Conservation (phyloP, 1,284 basidiomycete species). For the Leccinum huronense region DNA sequence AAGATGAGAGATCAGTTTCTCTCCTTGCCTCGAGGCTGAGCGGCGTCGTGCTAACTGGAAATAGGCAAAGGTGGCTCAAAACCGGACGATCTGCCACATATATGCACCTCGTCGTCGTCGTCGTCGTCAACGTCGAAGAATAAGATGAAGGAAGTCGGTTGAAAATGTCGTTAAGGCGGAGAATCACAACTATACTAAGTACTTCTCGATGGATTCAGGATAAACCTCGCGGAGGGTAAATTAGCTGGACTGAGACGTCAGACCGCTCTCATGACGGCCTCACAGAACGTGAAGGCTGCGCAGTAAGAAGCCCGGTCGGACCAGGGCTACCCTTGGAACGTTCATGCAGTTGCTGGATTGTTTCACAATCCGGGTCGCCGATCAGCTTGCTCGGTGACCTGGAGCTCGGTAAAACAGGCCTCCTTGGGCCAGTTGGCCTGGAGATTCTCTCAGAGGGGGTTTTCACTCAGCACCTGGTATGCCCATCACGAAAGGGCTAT, state of each 20-base stretch:
- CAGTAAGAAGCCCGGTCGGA: constrained; percentile 8
- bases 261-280: constrained; percentile 1
- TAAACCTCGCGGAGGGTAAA: constrained; percentile 5
- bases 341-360: constrained; percentile 7
- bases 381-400: background rate
- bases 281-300: constrained; percentile 13
- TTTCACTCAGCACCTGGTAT: background rate
- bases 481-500: background rate
- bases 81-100: constrained; percentile 11
- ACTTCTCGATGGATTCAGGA: constrained; percentile 8
- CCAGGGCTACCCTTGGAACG: constrained; percentile 4
- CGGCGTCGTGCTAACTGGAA: constrained; percentile 23
- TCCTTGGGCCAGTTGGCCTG: constrained; percentile 11
- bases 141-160: constrained; percentile 13
- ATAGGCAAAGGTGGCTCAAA: constrained; percentile 25
- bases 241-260: constrained; percentile 12
- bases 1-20: constrained; percentile 31
- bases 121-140: background rate
- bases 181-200: constrained; percentile 5
- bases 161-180: constrained; percentile 30
- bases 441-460: background rate
- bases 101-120: constrained; percentile 12
- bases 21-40: constrained; percentile 31
- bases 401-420: constrained; percentile 11
- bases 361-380: constrained; percentile 1